Base-by-base conservation (phyloP, 2,329 filamentous ascomycete genomes). In the Acephala macrosclerotiorum region DNA sequence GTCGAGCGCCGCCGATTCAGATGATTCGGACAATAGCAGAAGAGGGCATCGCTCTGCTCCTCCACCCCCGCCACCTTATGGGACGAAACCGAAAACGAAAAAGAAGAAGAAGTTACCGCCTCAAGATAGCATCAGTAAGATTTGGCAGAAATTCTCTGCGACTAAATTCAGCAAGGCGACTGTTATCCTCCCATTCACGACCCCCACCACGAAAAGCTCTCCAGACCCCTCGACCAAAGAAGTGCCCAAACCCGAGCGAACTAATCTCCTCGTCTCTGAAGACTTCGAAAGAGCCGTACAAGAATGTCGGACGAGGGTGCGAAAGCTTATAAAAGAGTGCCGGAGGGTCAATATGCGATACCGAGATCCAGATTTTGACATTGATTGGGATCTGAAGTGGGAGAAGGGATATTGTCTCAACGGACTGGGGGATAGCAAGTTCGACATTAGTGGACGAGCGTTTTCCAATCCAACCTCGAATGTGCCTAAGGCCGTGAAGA, bases 311-410 rank as follows among this genome's bases (percentile, higher is more conserved):
- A 85, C 84, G 65, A 91, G 84, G 79, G 91, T 84, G 0, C 82
- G 81, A 58, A 86, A 87, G 75, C 88, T 89, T 65, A 81, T 87
- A 63, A 81, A 81, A 61, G 86, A 89, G 72, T 96, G 93, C 76
- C 83, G 87, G 35, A 85, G 91, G 9, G 83, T 93, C 57, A 96
- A 96, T 78, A 91, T 93, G 75, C 93, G 93, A 76, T 97, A 96
- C 76, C 87, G 91, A 18, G 93, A 96, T 73, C 87, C 89, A 29
- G 88, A 94, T 75, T 97, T 96, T 75, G 91, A 96, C 75, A 71
- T 72, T 29, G 71, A 73, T 55, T 89, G 85, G 85, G 87, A 92
- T 71, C 85, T 93, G 33, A 74, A 75, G 60, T 73, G 70, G 70
- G 70, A 71, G 58, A 74, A 69, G 51, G 74, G 72, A 12, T 76